A percentile compares a stretch with the other conserved stretches of the same genome.
Evolutionary conservation across 2,329 filamentous ascomycete genomes (phyloP).

Genomic region (Tolypocladium ophioglossoides): DNA sequence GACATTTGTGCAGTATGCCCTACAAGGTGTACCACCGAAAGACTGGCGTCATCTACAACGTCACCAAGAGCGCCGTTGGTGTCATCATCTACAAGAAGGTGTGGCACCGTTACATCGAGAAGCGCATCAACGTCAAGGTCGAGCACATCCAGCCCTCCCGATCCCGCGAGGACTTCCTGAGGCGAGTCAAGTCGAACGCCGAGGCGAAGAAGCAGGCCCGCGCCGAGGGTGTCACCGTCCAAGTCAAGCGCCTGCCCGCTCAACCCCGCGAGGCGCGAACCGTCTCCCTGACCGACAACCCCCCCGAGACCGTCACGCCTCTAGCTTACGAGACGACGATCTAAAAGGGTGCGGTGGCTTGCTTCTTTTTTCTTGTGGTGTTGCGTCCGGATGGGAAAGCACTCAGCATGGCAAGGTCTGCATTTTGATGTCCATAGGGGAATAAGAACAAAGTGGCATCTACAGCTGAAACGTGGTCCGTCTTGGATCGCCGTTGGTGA

Average conservation of each 20-base stretch:
- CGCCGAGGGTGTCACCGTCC: conserved; percentile 73
- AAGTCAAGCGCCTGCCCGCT: conserved; percentile 84
- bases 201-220: conserved; percentile 88
- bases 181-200: conserved; percentile 93
- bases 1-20: conserved; percentile 62
- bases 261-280: conserved; percentile 72
- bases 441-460: conserved; percentile 26
- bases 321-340: conserved; percentile 98
- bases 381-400: conserved; percentile 33
- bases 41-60: conserved; percentile 97
- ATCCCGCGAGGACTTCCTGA: conserved; percentile 93
- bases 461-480: conserved; percentile 3
- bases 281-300: conserved; percentile 70
- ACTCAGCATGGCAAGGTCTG: conserved; percentile 32
- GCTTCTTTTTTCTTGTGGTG: conserved; percentile 31
- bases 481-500: background rate
- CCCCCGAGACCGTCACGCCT: conserved; percentile 83
- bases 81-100: conserved; percentile 99
- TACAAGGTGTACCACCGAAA: conserved; percentile 99
- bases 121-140: conserved; percentile 98
- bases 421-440: conserved; percentile 31
- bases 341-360: conserved; percentile 43
- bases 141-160: conserved; percentile 94
- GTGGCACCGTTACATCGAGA: conserved; percentile 99
- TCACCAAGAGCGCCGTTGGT: conserved; percentile 94